A percentile compares a stretch with the other conserved stretches of the same genome.
Evolutionary conservation across 345 rosid genomes (phyloP).

Genomic region (Gossypium ekmanianum): DNA sequence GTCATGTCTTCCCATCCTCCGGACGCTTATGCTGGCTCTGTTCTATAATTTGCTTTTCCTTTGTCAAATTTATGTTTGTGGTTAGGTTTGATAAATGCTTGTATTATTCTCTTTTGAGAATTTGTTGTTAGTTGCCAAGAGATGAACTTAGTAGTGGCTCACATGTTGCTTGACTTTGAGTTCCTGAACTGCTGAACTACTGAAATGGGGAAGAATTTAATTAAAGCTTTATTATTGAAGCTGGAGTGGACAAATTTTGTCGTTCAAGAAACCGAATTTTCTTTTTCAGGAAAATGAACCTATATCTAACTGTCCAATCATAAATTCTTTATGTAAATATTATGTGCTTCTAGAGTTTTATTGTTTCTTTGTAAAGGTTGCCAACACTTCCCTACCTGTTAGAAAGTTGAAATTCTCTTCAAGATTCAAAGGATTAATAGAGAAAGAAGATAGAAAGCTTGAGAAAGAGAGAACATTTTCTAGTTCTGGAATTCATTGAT

Average conservation of each 20-base stretch:
- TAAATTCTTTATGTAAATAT: neutral
- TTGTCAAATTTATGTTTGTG: neutral
- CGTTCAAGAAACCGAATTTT: neutral
- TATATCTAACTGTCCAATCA: neutral
- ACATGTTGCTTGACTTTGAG: slow-evolving; percentile 1
- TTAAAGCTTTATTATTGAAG: neutral
- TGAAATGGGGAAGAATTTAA: neutral
- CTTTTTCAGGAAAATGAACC: neutral
- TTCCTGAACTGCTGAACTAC: neutral
- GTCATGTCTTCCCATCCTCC: neutral
- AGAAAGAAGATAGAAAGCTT: too few relatives aligned
- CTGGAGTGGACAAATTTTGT: neutral
- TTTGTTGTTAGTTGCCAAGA: neutral
- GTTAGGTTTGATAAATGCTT: neutral
- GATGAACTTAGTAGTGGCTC: neutral
- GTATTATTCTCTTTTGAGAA: neutral
- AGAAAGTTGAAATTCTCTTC: too few relatives aligned
- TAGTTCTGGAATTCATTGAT: too few relatives aligned
- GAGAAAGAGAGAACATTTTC: too few relatives aligned
- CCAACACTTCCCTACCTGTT: neutral
- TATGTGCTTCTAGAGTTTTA: neutral
- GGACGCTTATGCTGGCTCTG: neutral
- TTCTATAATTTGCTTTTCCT: neutral
- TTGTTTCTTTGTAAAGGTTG: neutral
- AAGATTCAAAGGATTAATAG: too few relatives aligned